phyloP scores from a whole-genome alignment of 2,329 filamentous ascomycete species.

The Ophiostoma sp. region DNA sequence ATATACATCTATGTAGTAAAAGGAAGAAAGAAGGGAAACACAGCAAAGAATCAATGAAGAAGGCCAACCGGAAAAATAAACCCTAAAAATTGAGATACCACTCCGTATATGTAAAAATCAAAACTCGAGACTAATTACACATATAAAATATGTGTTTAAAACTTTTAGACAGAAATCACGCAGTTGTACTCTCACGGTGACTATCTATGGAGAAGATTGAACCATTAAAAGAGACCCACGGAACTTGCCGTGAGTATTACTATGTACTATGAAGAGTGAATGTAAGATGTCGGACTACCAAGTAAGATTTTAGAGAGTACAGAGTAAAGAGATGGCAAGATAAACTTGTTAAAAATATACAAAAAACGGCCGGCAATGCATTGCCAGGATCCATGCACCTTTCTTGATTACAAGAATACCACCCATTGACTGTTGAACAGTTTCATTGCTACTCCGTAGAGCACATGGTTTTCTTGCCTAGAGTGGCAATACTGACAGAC shows the following conservation, averaged over 20 bases:
- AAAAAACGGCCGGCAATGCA: background rate
- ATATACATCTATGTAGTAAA: too few relatives aligned
- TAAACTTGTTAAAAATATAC: background rate
- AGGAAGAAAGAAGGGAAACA: background rate
- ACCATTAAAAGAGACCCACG: background rate
- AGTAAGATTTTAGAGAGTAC: too few relatives aligned
- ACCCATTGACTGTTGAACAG: background rate
- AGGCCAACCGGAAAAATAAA: background rate
- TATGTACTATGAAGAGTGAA: too few relatives aligned
- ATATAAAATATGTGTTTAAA: too few relatives aligned
- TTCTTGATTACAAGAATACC: background rate
- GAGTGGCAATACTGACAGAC: background rate
- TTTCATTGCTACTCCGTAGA: background rate
- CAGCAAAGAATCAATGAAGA: too few relatives aligned
- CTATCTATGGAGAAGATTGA: background rate
- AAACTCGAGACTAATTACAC: too few relatives aligned
- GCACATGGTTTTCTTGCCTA: background rate
- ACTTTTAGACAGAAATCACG: background rate
- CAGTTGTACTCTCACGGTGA: background rate
- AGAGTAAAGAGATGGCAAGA: too few relatives aligned
- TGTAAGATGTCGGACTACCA: too few relatives aligned
- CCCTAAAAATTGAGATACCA: background rate
- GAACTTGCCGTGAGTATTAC: background rate
- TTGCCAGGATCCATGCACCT: background rate
- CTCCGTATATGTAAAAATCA: background rate